These are phyloP conservation scores for Xylariaceae sp. DNA, from an alignment of 2,329 filamentous ascomycete genomes.

Conservation along the genomic window DNA sequence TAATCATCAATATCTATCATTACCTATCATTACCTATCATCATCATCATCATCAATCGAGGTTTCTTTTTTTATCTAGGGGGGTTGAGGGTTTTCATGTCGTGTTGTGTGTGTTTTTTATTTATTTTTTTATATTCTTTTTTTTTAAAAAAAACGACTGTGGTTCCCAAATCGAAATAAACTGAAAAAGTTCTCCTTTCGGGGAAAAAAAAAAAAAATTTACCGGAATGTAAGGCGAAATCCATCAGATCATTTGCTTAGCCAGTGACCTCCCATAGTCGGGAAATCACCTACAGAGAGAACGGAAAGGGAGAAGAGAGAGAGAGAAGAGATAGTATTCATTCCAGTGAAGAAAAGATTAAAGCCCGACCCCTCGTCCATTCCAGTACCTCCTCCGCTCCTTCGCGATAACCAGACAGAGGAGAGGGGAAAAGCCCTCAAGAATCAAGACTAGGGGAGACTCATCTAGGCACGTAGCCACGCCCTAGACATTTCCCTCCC, in stretches of 20 bases:
- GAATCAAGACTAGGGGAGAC: slow-evolving; percentile 18
- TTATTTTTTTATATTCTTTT: too few relatives aligned
- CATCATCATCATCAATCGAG: too few relatives aligned
- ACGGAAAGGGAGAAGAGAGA: not conserved
- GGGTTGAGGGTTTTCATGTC: too few relatives aligned
- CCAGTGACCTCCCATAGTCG: not conserved
- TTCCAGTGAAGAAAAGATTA: not conserved
- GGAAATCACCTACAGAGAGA: not conserved
- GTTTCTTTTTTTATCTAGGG: too few relatives aligned
- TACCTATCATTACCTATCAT: too few relatives aligned
- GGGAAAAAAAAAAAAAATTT: not conserved
- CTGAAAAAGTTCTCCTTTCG: too few relatives aligned
- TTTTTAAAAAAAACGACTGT: too few relatives aligned
- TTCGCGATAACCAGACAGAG: too few relatives aligned
- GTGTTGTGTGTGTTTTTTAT: too few relatives aligned
- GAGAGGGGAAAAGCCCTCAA: not conserved
- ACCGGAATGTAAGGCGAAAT: slow-evolving; percentile 6
- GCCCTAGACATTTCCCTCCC: slow-evolving; percentile 7
- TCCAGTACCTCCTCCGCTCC: too few relatives aligned
- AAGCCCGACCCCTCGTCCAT: not conserved
- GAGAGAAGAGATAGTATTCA: not conserved
- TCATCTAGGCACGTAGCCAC: slow-evolving; percentile 27
- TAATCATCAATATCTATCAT: too few relatives aligned
- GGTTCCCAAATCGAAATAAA: too few relatives aligned
- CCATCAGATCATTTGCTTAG: slow-evolving; percentile 17